Percentiles rank a stretch among this genome's conserved stretches.
phyloP scores from a whole-genome alignment of 2,329 filamentous ascomycete species.

The Hypomyces perniciosus region DNA sequence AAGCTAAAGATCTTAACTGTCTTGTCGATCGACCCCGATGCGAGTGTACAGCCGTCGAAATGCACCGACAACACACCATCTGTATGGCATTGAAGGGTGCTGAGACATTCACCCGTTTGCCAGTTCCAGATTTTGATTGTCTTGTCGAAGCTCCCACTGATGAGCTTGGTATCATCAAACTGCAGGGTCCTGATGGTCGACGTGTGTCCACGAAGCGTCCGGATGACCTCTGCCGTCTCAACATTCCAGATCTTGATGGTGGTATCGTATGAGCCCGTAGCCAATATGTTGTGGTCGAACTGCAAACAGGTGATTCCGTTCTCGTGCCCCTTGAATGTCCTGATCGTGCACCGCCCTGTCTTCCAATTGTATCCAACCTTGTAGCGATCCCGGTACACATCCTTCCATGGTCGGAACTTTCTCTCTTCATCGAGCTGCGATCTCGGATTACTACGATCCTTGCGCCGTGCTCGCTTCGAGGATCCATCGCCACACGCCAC shows the following conservation, averaged over 20 bases:
- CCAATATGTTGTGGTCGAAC: conserved; percentile 82
- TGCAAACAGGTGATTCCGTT: conserved; percentile 59
- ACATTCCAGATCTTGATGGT: conserved; percentile 97
- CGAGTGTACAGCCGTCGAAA: conserved; percentile 77
- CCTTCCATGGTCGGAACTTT: conserved; percentile 75
- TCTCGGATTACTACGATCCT: conserved; percentile 21
- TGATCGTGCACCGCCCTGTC: conserved; percentile 80
- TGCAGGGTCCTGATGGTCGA: conserved; percentile 82
- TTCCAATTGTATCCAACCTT: conserved; percentile 98
- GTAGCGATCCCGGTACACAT: conserved; percentile 91
- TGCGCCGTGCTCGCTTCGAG: conserved; percentile 30
- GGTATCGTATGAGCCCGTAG: conserved; percentile 89
- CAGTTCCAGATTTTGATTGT: conserved; percentile 96
- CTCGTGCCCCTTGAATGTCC: conserved; percentile 75
- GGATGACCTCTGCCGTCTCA: conserved; percentile 76
- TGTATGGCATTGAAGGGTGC: conserved; percentile 71
- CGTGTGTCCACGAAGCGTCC: conserved; percentile 78
- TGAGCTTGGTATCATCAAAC: conserved; percentile 86
- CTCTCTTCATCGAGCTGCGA: conserved; percentile 37
- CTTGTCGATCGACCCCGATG: conserved; percentile 82
- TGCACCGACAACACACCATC: conserved; percentile 83
- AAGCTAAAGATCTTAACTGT: conserved; percentile 93
- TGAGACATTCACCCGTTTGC: conserved; percentile 81
- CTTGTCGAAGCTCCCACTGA: conserved; percentile 81
- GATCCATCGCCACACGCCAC: conserved; percentile 23